Percentiles rank a stretch among this genome's conserved stretches.
Conservation (phyloP, 176 grass and related monocot genomes). For the Panicum miliaceum region DNA sequence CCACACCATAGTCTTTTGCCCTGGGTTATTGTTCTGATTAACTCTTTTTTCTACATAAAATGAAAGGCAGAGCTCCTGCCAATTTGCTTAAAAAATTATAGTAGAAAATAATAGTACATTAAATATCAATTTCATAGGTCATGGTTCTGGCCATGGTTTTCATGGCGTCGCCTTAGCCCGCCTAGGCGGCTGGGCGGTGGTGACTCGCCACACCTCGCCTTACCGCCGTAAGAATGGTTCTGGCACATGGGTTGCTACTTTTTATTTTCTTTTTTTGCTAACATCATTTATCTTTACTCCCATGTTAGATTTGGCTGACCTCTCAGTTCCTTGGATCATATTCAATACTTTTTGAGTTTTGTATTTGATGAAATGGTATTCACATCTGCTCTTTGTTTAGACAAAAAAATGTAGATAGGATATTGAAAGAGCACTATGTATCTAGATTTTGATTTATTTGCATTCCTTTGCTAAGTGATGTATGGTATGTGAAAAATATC, state of each 20-base stretch:
- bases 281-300: background rate
- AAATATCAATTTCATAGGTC: background rate
- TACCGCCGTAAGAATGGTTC: too few species aligned
- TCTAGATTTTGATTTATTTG: background rate
- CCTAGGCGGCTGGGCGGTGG: too few species aligned
- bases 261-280: background rate
- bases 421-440: background rate
- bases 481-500: background rate
- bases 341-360: background rate
- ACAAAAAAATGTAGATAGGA: background rate
- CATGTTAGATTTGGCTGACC: background rate
- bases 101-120: conserved; percentile 1
- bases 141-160: background rate
- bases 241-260: background rate
- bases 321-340: background rate
- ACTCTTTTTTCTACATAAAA: too few species aligned
- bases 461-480: background rate
- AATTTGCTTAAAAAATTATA: background rate
- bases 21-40: too few species aligned
- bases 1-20: too few species aligned
- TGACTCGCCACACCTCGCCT: too few species aligned
- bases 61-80: too few species aligned
- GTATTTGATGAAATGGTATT: conserved; percentile 15
- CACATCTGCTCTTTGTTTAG: background rate
- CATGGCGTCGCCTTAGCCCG: too few species aligned